Base-by-base conservation (phyloP, 2,329 filamentous ascomycete genomes). In the Aureobasidium sp. region DNA sequence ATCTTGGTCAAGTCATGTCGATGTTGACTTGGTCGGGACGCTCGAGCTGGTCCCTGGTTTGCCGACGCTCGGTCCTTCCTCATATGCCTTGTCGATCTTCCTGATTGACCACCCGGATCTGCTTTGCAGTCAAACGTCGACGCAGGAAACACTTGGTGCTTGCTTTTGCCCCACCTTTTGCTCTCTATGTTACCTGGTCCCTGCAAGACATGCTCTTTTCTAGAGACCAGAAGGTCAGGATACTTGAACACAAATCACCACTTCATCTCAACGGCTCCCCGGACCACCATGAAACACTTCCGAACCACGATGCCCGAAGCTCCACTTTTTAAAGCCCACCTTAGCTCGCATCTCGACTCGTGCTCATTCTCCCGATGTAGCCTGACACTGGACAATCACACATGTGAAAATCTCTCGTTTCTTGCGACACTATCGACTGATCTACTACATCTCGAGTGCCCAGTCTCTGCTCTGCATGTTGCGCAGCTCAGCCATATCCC, bases 401-500 rank as follows among this genome's bases (percentile, higher is more conserved):
- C 15, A 20, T 34, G 47, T 34, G 3, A 9, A 20, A 20, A 5
- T 12, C 4, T 34, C 5, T 29, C 17, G 29, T 51, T 32, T 46
- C 27, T 57, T 34, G 37, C 37, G 17, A 42, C 13, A 41, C 5
- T 39, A 13, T 20, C 20, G 10, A 36, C 29, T 36, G 9, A 23
- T 44, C 20, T 44, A 44, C n/a, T 48, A 47, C 23, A 12, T 51
- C 32, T 51, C 36, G 12, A 10, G 5, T 15, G 32, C 20, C 50
- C 50, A 39, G 13, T 27, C 51, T 37, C 32, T 27, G 17, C 50
- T n/a, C 46, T 62, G 53, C n/a, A 63, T 67, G 29, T 79, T 78
- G 63, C 72, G 74, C 36, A 81, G 65, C 65, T 80, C 76, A 8
- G 70, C 63, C 70, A 80, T 69, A 17, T 75, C 73, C 65, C 77